These are phyloP conservation scores for Pascua guehoae DNA, from an alignment of 1,284 basidiomycete genomes.

Conservation along the genomic window DNA sequence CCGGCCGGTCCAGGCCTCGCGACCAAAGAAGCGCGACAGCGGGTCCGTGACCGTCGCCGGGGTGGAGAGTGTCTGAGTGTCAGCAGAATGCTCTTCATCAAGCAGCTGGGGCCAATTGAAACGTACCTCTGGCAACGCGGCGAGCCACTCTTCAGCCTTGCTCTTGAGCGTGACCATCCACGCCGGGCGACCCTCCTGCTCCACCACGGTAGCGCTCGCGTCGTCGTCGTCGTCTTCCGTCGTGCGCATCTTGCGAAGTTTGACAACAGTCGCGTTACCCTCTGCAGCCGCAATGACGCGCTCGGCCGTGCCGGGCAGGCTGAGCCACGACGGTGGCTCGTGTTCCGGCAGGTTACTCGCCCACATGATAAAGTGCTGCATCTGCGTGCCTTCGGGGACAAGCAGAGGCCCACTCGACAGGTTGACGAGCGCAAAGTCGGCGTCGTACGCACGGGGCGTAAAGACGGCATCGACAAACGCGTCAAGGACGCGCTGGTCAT, in stretches of 20 bases:
- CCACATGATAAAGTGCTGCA: constrained; percentile 86
- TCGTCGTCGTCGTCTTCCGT: constrained; percentile 83
- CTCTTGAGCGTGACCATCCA: constrained; percentile 85
- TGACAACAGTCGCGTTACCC: constrained; percentile 76
- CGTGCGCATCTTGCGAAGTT: constrained; percentile 87
- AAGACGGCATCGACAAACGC: constrained; percentile 87
- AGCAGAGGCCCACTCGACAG: constrained; percentile 59
- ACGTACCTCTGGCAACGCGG: constrained; percentile 68
- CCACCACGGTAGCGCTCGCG: constrained; percentile 56
- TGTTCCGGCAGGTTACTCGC: constrained; percentile 78
- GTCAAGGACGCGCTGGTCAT: constrained; percentile 85
- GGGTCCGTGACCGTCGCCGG: constrained; percentile 57
- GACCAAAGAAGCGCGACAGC: constrained; percentile 76
- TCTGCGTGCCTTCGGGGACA: constrained; percentile 83
- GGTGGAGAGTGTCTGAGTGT: constrained; percentile 20
- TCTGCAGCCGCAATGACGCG: constrained; percentile 83
- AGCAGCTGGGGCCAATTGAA: constrained; percentile 29
- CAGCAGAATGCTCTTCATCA: neutral
- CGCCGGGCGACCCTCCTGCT: constrained; percentile 70
- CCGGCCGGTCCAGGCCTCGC: constrained; percentile 77
- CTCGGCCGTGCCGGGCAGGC: constrained; percentile 83
- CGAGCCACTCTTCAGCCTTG: constrained; percentile 77
- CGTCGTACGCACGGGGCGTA: constrained; percentile 79
- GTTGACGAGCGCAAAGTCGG: constrained; percentile 77
- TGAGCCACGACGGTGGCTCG: constrained; percentile 88